Conservation (phyloP, 441 rosid species). For the Populus hybrid region DNA sequence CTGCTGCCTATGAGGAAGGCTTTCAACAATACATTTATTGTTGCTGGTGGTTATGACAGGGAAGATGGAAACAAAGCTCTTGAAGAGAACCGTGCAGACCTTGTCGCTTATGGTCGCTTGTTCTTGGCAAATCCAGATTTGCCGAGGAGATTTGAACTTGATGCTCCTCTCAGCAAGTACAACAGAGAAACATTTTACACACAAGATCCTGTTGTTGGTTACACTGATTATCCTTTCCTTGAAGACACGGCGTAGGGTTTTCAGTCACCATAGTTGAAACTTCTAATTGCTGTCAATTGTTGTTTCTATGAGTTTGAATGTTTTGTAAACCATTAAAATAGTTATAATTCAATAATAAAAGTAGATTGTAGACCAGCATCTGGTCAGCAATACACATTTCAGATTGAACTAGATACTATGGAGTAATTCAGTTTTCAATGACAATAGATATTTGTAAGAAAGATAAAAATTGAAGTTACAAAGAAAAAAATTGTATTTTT, state of each 20-base stretch:
- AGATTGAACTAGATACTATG: no score
- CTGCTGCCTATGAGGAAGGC: conserved; percentile 27
- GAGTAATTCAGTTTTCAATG: no score
- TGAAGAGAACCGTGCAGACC: conserved; percentile 21
- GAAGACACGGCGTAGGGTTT: conserved; percentile 35
- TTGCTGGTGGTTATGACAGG: conserved; percentile 32
- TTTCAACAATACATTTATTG: conserved; percentile 27
- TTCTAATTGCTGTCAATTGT: no score
- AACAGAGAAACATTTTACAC: conserved; percentile 24
- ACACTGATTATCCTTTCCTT: conserved; percentile 40
- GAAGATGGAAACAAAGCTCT: conserved; percentile 28
- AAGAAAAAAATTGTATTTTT: no score
- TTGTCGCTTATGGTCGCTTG: conserved; percentile 30
- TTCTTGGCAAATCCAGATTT: conserved; percentile 40
- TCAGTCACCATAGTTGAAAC: no score
- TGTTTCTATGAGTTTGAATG: no score
- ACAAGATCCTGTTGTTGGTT: conserved; percentile 35
- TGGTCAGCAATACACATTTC: no score
- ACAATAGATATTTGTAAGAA: no score
- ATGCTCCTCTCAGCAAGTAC: conserved; percentile 28
- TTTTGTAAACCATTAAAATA: no score
- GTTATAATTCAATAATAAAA: no score
- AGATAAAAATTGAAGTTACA: no score
- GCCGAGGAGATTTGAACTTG: conserved; percentile 23
- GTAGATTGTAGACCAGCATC: no score